Base-by-base conservation (phyloP, 2,329 filamentous ascomycete species). In the Pseudogymnoascus sp. region DNA sequence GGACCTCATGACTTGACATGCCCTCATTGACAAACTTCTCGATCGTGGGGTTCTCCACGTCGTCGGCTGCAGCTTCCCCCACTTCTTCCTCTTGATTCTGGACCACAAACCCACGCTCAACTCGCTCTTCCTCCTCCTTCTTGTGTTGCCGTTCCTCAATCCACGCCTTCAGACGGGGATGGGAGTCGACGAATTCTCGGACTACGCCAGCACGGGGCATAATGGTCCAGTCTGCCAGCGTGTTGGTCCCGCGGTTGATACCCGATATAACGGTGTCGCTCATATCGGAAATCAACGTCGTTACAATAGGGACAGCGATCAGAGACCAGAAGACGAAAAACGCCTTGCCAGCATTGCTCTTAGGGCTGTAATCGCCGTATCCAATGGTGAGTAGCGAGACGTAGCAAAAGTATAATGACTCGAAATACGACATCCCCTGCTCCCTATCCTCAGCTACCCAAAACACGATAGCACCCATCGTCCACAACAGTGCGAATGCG, bases 291-390 rank as follows among this genome's bases (percentile, higher is more conserved):
- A 87, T 78, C 0, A 90, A 76, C 35, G 88, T 84, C 0, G 86
- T 89, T 81, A 89, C 87, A 1, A 84, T 87, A 0, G 86, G 86
- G 1, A 89, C 80, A 2, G 86, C 86, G 38, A 89, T 77, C 2
- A 89, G 73, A 25, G 80, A 84, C 87, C 87, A 90, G 22, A 89
- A 77, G 4, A 90, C 80, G 68, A 90, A 90, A 69, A 89, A 87
- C 0, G 84, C 83, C 53, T 86, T 81, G 3, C 85, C 85, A 0
- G 83, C 78, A 66, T 88, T 88, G 6, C 80, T 82, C 63, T 80
- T 80, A 0, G 87, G 86, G 7, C 80, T 78, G 18, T 87, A 74
- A 66, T 89, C 86, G 6, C 86, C 86, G 65, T 89, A 89, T 1
- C 87, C 87, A 47, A 89, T 86, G 0, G 87, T 89, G 8, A 89